Evolutionary conservation across 768 basidiomycete species (phyloP), one percentile per base, ranked within the genome.

Genomic region (Porphyrellus cyaneotinctus): DNA sequence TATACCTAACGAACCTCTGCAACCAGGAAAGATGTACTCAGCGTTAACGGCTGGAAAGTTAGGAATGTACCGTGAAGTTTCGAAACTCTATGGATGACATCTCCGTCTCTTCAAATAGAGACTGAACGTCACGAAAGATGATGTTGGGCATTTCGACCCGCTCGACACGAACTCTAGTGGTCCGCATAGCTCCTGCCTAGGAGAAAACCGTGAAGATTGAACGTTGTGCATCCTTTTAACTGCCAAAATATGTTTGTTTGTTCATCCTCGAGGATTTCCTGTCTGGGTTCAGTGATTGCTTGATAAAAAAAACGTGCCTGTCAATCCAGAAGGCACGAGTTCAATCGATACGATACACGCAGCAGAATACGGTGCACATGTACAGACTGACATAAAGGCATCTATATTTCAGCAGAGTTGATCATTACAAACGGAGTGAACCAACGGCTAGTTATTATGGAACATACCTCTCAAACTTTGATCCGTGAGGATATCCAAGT

Each of bases 111-210:
- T 2, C 0, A 6, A 31, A 24, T 1, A 63, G 48, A 6, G 3
- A 0, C 3, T 11, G 8, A 2, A 54, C 50, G 9, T 15, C 3
- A 1, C 1, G 20, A 23, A 60, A 43, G 7, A 38, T 33, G 22
- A 20, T 2, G 6, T 38, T 11, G 13, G 62, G 61, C 62, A 63
- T 63, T 13, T 32, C 26, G 30, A 51, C 30, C 36, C 24, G 33
- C 33, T 36, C 23, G 33, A 47, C 18, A 36, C 8, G 17, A 11
- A 24, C n/a, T n/a, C n/a, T 10, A 11, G 3, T 11, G 3, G 22
- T 47, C 23, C 11, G 2, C 46, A 36, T 47, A 6, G 39, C 26
- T 28, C 26, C n/a, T 28, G 24, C 22, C 7, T 43, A 17, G n/a
- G 24, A n/a, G n/a, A 7, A 17, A 24, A 24, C 8, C 23, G 15